Base-by-base conservation (phyloP, 1,139 yeast species). In the Pichia sp. region DNA sequence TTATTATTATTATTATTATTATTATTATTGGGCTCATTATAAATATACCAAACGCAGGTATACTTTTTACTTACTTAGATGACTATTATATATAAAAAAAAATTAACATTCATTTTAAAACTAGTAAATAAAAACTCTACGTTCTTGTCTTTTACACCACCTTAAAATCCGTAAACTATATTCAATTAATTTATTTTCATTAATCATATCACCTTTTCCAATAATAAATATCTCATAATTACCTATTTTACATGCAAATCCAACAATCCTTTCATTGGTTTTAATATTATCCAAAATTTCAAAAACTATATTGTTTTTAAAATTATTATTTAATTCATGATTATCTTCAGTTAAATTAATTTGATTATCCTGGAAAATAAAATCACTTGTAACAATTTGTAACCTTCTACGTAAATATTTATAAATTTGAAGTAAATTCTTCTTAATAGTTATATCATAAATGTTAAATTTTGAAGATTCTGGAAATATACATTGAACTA, bases 81-180 rank as follows among this genome's bases (percentile, higher is more conserved):
- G 18, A 18, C 18, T 18, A 18, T 18, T 18, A 18, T 18, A 18
- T 18, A 18, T 18, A 42, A 34, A 42, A 39, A 7, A 40, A 35
- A 25, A n/a, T 8, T 10, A 7, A 26, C 38, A 34, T n/a, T 6
- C 26, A n/a, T 26, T n/a, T 1, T 26, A 25, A 4, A 26, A 6
- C 32, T 80, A 81, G 36, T 75, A 72, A 3, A 81, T 80, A 61
- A 82, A 82, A 35, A 82, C 58, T 36, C 83, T 64, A 42, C 75
- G 74, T 53, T 81, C 84, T 49, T 81, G 74, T 44, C 68, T 72
- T 49, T 71, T 66, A 53, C 83, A 76, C 86, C 86, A 82, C 30
- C 68, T 66, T 3, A 78, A 74, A 33, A 81, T 75, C 9, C 70
- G 67, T 43, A 72, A 70, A 31, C 83, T 80, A 47, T 81, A 75